Base-by-base conservation (phyloP, 1,139 yeast genomes). In the Blastobotrys proliferans region DNA sequence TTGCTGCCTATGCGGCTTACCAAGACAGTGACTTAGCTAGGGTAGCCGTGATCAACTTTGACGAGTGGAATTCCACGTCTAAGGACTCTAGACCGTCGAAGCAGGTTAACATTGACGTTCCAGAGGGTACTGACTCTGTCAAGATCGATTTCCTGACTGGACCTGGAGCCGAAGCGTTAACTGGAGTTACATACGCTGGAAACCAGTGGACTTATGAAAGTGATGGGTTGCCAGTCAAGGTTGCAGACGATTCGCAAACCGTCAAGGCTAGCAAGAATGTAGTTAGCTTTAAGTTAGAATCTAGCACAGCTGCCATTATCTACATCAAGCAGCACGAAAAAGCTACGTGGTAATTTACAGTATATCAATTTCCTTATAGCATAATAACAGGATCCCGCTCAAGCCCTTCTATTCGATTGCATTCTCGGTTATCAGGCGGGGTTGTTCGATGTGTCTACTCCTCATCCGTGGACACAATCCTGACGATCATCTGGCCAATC, bases 121-220 rank as follows among this genome's bases (percentile, higher is more conserved):
- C 20, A 9, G 20, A 29, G n/a, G 32, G 32, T 16, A 29, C 32
- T 13, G n/a, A n/a, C n/a, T n/a, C n/a, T n/a, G 24, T 31, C 25
- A 31, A 31, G 25, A 19, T 21, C 14, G 20, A 31, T 21, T 21
- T 31, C 35, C 35, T 31, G 13, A 31, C 35, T 3, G 35, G 18
- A 3, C 22, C 35, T 6, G 26, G 26, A 6, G 26, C 26, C 26
- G 10, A 10, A 6, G 10, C 9, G 6, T 10, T 22, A 8, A 8
- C 9, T 6, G 10, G 10, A 8, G 10, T 10, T 22, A 22, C 26
- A 22, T 22, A 22, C 26, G 26, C 26, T 10, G 26, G 26, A 10
- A 8, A 8, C 9, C 9, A 22, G 26, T 22, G 26, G 26, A 6
- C 9, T 8, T 8, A 8, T 22, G 26, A 22, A 22, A 22, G 10